phyloP scores from a whole-genome alignment of 2,329 filamentous ascomycete genomes.

The Fusarium sacchari region DNA sequence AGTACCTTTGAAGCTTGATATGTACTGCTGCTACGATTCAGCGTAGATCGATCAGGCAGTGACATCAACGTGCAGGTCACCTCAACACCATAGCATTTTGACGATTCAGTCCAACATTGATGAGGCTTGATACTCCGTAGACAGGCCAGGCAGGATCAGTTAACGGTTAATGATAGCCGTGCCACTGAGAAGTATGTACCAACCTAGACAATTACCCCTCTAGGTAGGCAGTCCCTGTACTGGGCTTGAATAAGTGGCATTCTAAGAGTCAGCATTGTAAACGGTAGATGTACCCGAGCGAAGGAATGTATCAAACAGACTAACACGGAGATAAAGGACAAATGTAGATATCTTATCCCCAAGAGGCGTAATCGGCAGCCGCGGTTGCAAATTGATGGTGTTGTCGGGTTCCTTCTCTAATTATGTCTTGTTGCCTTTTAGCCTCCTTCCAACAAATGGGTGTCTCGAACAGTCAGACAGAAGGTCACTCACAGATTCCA shows the following conservation, averaged over 20 bases:
- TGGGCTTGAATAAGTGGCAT: background rate
- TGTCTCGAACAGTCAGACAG: background rate
- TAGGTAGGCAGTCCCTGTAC: background rate
- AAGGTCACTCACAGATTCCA: background rate
- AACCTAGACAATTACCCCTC: background rate
- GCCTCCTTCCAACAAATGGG: background rate
- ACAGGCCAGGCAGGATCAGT: slow-evolving; percentile 6
- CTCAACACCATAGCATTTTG: background rate
- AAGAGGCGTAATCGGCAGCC: background rate
- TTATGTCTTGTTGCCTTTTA: background rate
- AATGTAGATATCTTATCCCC: background rate
- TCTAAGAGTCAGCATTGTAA: background rate
- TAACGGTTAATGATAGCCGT: slow-evolving; percentile 32
- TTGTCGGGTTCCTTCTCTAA: slow-evolving; percentile 7
- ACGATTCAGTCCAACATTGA: slow-evolving; percentile 1
- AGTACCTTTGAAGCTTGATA: background rate
- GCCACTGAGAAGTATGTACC: background rate
- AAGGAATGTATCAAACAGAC: background rate
- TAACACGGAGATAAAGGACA: background rate
- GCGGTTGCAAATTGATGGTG: slow-evolving; percentile 1
- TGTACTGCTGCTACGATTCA: background rate
- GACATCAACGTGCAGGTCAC: background rate
- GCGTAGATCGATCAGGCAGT: background rate
- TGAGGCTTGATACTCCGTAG: background rate
- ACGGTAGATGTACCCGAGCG: background rate